These are phyloP conservation scores for Aspergillus indologenus DNA, from an alignment of 495 filamentous ascomycete species.

Conservation along the genomic window DNA sequence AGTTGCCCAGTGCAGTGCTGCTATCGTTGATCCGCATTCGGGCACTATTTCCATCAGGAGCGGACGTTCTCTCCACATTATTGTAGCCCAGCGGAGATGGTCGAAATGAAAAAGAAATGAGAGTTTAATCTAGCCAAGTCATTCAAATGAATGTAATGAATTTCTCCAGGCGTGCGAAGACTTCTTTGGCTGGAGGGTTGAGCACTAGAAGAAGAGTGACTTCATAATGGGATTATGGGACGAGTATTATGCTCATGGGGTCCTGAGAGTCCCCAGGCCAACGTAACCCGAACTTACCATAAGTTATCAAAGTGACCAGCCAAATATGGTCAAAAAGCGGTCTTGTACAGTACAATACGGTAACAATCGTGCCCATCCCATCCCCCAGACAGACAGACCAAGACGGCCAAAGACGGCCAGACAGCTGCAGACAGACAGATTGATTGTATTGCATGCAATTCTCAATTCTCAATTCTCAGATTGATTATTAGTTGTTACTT, in stretches of 20 bases:
- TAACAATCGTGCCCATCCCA: neutral
- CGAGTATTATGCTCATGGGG: neutral
- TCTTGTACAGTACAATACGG: neutral
- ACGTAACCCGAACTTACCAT: neutral
- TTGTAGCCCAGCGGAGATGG: neutral
- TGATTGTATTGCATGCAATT: conserved; percentile 1
- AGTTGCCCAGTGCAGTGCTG: neutral
- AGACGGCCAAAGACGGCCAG: neutral
- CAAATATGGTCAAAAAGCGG: neutral
- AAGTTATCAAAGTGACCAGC: too few species aligned
- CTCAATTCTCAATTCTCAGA: neutral
- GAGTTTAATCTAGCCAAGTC: neutral
- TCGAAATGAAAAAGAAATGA: neutral
- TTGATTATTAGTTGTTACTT: neutral
- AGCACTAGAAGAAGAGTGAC: neutral
- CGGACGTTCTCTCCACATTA: neutral
- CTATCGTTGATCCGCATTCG: neutral
- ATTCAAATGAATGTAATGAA: neutral
- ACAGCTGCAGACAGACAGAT: neutral
- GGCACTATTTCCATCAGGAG: neutral
- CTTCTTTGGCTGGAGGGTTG: neutral
- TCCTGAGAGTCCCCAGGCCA: neutral
- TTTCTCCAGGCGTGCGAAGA: neutral
- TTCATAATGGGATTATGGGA: neutral
- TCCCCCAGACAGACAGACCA: neutral